Base-by-base conservation (phyloP, 2,329 filamentous ascomycete species). In the Colletotrichum shisoi region DNA sequence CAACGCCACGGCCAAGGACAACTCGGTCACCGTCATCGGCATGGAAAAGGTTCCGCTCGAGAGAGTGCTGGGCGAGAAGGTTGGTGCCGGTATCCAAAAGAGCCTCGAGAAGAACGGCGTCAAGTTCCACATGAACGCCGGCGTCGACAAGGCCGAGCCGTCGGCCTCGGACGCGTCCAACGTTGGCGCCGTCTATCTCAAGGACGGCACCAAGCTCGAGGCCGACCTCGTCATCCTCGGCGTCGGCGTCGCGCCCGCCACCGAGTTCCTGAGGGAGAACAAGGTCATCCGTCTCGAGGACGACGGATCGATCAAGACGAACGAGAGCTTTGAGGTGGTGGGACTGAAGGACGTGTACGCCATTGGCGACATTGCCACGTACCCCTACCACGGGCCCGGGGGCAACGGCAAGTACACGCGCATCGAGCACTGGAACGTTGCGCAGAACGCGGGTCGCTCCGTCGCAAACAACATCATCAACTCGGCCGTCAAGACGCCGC, bases 401-500 rank as follows among this genome's bases (percentile, higher is more conserved):
- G 90, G 92, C 31, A 85, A 90, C 17, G 92, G 91, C 69, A 84
- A 84, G 51, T 84, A 85, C 19, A 87, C 91, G 0, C 90, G 95
- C 70, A 97, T 98, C 75, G 95, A 99, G 83, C 95, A 99, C 77
- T 99, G 95, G 95, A 94, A 97, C 79, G 95, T 99, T 3, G 95
- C 95, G 4, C 95, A 98, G 75, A 97, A 98, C 74, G 84, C 92
- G 1, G 95, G 95, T 3, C 91, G 94, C 49, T 85, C 86, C 27
- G 94, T 91, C 1, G 95, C 93, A 1, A 83, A 84, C 59, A 87
- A 91, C 72, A 97, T 99, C 74, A 85, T 88, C 71, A 83, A 90
- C 73, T 85, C 90, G 0, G 79, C 84, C 8, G 77, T 84, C 52
- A 83, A 84, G 69, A 83, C 88, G 0, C 88, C 91, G 72, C 83